A percentile compares a stretch with the other conserved stretches of the same genome.
Evolutionary conservation across 1,139 yeast species (phyloP).

Genomic region (Pichia sp.): DNA sequence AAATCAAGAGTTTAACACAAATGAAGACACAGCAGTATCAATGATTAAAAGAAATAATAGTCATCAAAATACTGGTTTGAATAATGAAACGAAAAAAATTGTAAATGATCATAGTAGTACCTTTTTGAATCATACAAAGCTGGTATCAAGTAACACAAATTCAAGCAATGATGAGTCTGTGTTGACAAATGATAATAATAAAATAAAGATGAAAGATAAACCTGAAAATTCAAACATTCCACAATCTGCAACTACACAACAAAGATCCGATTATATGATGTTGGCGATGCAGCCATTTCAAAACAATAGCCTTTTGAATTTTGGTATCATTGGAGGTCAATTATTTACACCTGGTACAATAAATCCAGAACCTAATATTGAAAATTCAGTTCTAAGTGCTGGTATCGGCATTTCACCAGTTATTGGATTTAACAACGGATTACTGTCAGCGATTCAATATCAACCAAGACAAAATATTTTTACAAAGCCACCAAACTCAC

Average conservation of each 20-base stretch:
- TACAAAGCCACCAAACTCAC: neutral
- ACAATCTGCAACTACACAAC: neutral
- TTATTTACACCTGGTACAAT: constrained; percentile 14
- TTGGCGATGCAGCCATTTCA: constrained; percentile 3
- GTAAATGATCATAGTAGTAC: neutral
- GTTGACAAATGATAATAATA: neutral
- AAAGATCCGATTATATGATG: constrained; percentile 10
- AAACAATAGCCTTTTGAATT: constrained; percentile 5
- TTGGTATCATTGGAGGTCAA: constrained; percentile 10
- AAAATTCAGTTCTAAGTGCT: constrained; percentile 5
- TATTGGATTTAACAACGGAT: constrained; percentile 17
- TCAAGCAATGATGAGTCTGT: neutral
- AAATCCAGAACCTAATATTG: constrained; percentile 9
- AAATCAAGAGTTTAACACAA: neutral
- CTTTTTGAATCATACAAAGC: neutral
- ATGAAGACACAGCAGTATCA: neutral
- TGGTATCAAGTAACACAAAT: neutral
- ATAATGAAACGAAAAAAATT: neutral
- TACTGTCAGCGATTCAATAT: constrained; percentile 13
- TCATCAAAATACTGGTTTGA: neutral
- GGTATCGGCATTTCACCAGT: constrained; percentile 15
- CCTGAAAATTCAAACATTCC: neutral
- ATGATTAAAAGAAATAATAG: neutral
- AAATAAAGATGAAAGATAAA: neutral
- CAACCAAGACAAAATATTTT: constrained; percentile 1